Evolutionary conservation across 1,139 yeast genomes (phyloP), one percentile per base, ranked within the genome.

Genomic region (Scheffersomyces segobiensis): DNA sequence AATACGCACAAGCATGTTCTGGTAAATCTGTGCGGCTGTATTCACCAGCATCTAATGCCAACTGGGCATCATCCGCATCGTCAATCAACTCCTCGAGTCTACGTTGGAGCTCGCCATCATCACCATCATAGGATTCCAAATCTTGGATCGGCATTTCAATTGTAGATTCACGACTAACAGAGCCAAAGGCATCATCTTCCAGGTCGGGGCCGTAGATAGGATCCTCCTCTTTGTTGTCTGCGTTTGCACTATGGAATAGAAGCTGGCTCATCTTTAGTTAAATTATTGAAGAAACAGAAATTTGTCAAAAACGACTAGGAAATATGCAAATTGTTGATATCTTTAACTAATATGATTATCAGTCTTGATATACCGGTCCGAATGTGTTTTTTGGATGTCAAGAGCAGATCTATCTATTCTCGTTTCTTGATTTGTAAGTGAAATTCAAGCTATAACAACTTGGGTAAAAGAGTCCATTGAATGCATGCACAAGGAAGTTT

Each of bases 1-100:
- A 93, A 71, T 93, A 93, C 1, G 88, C 78, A 67, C 93, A 88
- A 0, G 89, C 85, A 66, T 78, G 74, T 24, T 67, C 72, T 1
- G 78, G 74, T 19, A 67, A 57, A 24, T 50, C 47, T 5, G 53
- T 47, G 49, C 12, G 52, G n/a, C 10, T 50, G 10, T 52, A 53
- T 8, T 60, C 59, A 6, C 50, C n/a, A 19, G 55, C 58, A 18
- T 52, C 57, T 50, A 24, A 26, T 42, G 47, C 54, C 19, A 49
- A 49, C 20, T 52, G 55, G 21, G 50, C n/a, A 20, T 48, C 50
- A n/a, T 48, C 50, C 7, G 18, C 50, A 26, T 48, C 50, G 50
- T 48, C 50, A 19, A 48, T 48, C 24, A 48, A 48, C 26, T 48
- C 50, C 24, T 48, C 26, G 24, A 48, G 50, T 14, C 50, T 21